phyloP scores from a whole-genome alignment of 805 yeast genomes.

The Schwanniomyces polymorphus region DNA sequence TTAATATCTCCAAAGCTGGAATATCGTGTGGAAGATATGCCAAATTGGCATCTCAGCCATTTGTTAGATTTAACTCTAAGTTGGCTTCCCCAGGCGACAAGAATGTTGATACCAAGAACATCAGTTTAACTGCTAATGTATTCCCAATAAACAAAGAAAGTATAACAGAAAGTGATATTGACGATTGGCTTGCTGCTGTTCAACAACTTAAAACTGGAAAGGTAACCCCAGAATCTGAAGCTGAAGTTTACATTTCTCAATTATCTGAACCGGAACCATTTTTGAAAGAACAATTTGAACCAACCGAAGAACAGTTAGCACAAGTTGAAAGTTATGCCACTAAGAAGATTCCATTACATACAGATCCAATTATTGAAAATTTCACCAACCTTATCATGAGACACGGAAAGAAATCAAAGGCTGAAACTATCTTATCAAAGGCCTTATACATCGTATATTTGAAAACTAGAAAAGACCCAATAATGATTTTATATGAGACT shows the following conservation, averaged over 20 bases:
- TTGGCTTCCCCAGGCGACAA: not conserved
- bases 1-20: conserved; percentile 3
- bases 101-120: not conserved
- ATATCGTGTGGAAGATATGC: not conserved
- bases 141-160: conserved; percentile 37
- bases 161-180: conserved; percentile 40
- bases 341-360: conserved; percentile 57
- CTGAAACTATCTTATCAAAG: conserved; percentile 68
- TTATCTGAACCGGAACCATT: conserved; percentile 37
- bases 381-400: conserved; percentile 89
- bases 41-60: conserved; percentile 2
- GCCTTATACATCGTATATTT: conserved; percentile 80
- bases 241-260: conserved; percentile 40
- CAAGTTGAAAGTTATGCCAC: conserved; percentile 52
- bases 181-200: conserved; percentile 49
- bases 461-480: conserved; percentile 76
- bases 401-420: conserved; percentile 82
- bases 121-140: conserved; percentile 32
- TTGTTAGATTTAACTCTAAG: conserved; percentile 11
- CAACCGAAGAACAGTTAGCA: conserved; percentile 62
- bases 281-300: conserved; percentile 45
- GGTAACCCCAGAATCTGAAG: conserved; percentile 27
- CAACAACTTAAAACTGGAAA: conserved; percentile 36
- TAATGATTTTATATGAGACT: conserved; percentile 67
- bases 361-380: conserved; percentile 72